Conservation (phyloP, 345 rosid genomes). For the Populus simonii region DNA sequence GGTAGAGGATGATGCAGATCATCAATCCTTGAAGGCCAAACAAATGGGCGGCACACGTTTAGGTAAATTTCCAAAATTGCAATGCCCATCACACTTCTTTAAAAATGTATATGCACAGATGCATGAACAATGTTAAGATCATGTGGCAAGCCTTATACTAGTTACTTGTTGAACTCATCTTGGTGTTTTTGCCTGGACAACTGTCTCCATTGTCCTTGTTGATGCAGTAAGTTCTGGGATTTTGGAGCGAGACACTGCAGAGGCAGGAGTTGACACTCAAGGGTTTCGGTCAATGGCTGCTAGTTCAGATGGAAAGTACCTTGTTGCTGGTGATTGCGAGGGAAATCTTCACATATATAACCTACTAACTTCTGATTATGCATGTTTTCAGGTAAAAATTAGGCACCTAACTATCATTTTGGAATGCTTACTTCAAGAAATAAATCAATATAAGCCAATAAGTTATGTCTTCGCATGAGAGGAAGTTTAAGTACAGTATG, state of each 20-base stretch:
- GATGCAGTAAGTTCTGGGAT: constrained; percentile 62
- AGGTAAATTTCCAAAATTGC: constrained; percentile 38
- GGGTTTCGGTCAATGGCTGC: constrained; percentile 73
- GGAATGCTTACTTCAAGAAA: constrained; percentile 4
- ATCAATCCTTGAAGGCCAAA: constrained; percentile 25
- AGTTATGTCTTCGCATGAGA: not conserved
- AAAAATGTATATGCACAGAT: not conserved
- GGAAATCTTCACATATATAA: constrained; percentile 85
- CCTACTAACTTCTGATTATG: constrained; percentile 58
- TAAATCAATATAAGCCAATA: not conserved
- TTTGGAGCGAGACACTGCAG: constrained; percentile 60
- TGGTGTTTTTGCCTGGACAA: constrained; percentile 12
- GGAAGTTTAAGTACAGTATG: constrained; percentile 5
- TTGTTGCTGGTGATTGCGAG: constrained; percentile 77
- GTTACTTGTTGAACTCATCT: not conserved
- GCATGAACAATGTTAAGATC: not conserved
- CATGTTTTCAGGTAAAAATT: constrained; percentile 52
- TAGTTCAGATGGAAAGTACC: constrained; percentile 72
- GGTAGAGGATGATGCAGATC: constrained; percentile 29
- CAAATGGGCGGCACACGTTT: constrained; percentile 37
- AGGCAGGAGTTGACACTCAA: constrained; percentile 43
- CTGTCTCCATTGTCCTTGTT: constrained; percentile 7
- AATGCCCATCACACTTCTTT: not conserved
- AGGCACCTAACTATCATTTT: constrained; percentile 1
- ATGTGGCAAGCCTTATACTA: not conserved